Base-by-base conservation (phyloP, 2,329 filamentous ascomycete genomes). In the Thermochaetoides dissita region DNA sequence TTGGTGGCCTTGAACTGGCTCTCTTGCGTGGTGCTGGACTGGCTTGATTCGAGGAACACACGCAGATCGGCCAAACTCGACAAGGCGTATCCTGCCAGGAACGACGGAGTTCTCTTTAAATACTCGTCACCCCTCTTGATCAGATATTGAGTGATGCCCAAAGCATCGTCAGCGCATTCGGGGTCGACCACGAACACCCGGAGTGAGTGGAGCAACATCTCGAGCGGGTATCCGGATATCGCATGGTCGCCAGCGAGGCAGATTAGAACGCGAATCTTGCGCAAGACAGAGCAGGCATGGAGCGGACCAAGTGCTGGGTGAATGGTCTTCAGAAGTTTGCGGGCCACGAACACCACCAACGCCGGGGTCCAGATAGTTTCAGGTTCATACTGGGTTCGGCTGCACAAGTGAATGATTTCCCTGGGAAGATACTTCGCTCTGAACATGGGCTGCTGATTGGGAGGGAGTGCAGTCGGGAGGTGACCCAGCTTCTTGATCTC, bases 381-480 rank as follows among this genome's bases (percentile, higher is more conserved):
- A 34, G 77, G 62, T 37, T 86, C 74, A 50, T 77, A 77, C 12
- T 76, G 73, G 2, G 79, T 81, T 37, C 80, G 73, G 49, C 74
- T 74, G 55, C 84, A 93, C n/a, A 96, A 64, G 43, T 86, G 76
- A 10, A 82, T 71, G 17, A 96, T 69, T 54, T 91, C 79, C 46
- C 81, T 74, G 8, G 81, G 66, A 3, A 98, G 68, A 53, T 81
- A 83, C 51, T 80, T 86, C 29, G 81, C 79, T 50, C 74, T 81
- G 63, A 95, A 96, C 41, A 77, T 79, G 3, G 91, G 91, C 53
- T 96, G 88, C 51, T 94, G 87, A 43, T 81, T 84, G 8, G 80
- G 68, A 3, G 86, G 82, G 7, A 95, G 64, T 9, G 65, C 61
- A 29, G 74, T 70, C 2, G 67, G 64, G 1, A 87, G 87, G 49